Percentiles rank a stretch among this genome's conserved stretches.
phyloP scores from a whole-genome alignment of 148 eudicot genomes.

The Oxyria digyna region DNA sequence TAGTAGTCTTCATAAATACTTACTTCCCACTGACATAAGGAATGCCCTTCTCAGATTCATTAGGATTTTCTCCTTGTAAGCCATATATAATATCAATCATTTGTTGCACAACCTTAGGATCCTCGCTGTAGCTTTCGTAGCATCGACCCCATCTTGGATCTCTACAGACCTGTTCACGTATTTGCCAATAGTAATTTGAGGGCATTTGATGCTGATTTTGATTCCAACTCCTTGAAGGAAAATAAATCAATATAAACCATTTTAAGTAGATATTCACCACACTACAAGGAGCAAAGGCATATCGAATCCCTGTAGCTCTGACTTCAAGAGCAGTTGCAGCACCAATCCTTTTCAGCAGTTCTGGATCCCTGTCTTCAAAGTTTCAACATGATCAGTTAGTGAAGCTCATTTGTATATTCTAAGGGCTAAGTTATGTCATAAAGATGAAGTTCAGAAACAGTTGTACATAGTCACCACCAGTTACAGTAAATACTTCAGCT shows the following conservation, averaged over 20 bases:
- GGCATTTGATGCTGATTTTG: neutral
- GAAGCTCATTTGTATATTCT: too few relatives aligned
- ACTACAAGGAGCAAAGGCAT: slow-evolving; percentile 10
- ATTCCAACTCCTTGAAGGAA: neutral
- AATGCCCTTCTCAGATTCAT: neutral
- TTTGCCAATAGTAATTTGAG: neutral
- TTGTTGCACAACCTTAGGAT: slow-evolving; percentile 5
- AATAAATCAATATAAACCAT: neutral
- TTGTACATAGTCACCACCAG: too few relatives aligned
- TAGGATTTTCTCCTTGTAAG: slow-evolving; percentile 9
- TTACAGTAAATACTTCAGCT: too few relatives aligned
- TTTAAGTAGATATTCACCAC: slow-evolving; percentile 3
- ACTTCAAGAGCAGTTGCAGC: slow-evolving; percentile 8
- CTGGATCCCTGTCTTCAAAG: slow-evolving; percentile 8
- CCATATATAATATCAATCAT: slow-evolving; percentile 10
- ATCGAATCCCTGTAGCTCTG: slow-evolving; percentile 9
- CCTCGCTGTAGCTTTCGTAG: slow-evolving; percentile 10
- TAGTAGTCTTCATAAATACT: neutral
- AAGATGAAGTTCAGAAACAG: too few relatives aligned
- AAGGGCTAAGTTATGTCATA: too few relatives aligned
- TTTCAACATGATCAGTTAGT: neutral
- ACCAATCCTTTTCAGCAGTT: slow-evolving; percentile 5
- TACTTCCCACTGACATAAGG: slow-evolving; percentile 8
- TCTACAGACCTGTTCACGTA: slow-evolving; percentile 9
- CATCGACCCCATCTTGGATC: slow-evolving; percentile 12